Evolutionary conservation across 2,329 filamentous ascomycete species (phyloP), one percentile per base, ranked within the genome.

Genomic region (Myrmaecium sp.): DNA sequence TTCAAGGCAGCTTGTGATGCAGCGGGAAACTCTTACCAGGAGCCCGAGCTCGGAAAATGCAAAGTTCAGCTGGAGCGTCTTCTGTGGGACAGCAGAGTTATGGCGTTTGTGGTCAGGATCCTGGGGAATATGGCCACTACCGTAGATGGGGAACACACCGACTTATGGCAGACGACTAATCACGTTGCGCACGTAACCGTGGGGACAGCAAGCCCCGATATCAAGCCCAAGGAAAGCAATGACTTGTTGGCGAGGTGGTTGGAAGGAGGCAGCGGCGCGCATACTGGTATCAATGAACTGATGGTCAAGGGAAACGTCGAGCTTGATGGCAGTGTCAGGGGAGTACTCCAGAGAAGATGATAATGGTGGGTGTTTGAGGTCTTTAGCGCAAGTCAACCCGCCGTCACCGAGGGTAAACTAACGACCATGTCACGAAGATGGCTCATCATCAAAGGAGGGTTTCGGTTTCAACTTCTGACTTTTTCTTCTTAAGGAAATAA

Each of bases 141-240:
- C 4, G 37, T 17, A 0, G 42, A 41, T 1, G 37, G 30, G 1
- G 37, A 38, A 5, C 54, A 68, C 5, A 68, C 71, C 30, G 54
- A 65, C 28, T 27, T 55, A 4, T 62, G 57, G 29, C 60, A 71
- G 29, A 86, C 74, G 33, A 66, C 69, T 22, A 98, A 98, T 44
- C 54, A 62, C 9, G 63, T 91, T 17, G 72, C 84, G 7, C 89
- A 98, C 47, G 69, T 98, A 32, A 98, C 89, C 0, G 63, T 95
- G 5, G 89, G 89, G 12, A 98, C 89, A 1, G 69, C 72, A 6
- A 66, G 73, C 36, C 52, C 62, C 24, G 51, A 61, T 5, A 69
- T 95, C 42, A 95, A 94, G 57, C 86, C 89, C 0, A 84, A 79
- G 52, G 86, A 98, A 59, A 92, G 84, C 55, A 98, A 98, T 45